Conservation (phyloP, 495 filamentous ascomycete genomes). For the Choiromyces venosus region DNA sequence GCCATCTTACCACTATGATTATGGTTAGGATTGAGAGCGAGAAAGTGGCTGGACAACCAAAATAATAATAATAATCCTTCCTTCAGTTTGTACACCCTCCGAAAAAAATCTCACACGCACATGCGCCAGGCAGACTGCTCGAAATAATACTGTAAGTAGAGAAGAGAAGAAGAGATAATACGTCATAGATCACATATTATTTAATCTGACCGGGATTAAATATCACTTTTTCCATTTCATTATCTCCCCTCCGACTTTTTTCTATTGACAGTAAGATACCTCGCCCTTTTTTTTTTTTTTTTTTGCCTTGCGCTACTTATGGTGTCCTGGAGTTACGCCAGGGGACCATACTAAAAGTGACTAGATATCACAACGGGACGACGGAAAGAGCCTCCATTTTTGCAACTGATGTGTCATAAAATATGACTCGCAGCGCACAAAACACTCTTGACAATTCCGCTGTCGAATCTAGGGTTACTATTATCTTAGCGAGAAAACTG, state of each 20-base stretch:
- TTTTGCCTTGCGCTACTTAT: background rate
- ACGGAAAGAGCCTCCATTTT: background rate
- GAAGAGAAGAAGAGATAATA: background rate
- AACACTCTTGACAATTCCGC: background rate
- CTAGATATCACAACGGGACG: background rate
- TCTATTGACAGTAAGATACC: background rate
- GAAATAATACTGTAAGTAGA: background rate
- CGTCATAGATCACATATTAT: slow-evolving; percentile 1
- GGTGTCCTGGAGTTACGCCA: background rate
- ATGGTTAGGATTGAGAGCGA: background rate
- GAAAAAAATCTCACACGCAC: background rate
- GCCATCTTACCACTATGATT: background rate
- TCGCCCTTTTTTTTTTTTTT: background rate
- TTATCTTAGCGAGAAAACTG: background rate
- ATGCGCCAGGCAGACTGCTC: background rate
- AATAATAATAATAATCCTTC: background rate
- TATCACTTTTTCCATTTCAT: background rate
- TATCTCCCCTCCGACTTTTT: background rate
- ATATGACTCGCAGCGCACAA: background rate
- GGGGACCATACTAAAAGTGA: background rate
- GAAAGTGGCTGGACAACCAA: background rate
- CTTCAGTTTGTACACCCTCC: background rate
- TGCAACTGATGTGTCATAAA: background rate
- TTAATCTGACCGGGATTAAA: background rate
- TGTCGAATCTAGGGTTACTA: no score